Evolutionary conservation across 1,284 basidiomycete genomes (phyloP), one percentile per base, ranked within the genome.

Genomic region (Cystobasidium pallidum): DNA sequence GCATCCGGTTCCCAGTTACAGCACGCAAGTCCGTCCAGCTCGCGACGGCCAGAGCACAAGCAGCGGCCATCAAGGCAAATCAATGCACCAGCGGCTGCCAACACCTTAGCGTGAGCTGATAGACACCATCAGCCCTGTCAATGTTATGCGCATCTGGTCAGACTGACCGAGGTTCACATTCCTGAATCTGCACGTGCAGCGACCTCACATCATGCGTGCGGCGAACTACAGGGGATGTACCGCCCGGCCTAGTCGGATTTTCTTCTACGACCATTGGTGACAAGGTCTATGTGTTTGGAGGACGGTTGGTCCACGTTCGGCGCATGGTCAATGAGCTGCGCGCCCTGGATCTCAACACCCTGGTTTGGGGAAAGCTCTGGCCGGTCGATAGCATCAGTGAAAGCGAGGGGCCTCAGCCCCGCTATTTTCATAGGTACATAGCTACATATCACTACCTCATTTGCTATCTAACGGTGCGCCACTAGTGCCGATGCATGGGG

Each of bases 401-500:
- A 30, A 32, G 55, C 21, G 51, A 54, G 34, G 73, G 73, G 26
- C 75, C 74, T 17, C 70, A 63, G 64, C 74, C 82, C 64, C 82
- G 85, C 0, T 88, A 89, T 62, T 88, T 89, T 77, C 85, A 88
- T 34, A 71, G 68, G 68, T 71, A 39, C 17, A 59, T 24, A 3
- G 24, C 3, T 21, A 15, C 24, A 32, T 13, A 15, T 11, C n/a
- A 13, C 28, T 47, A 15, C 7, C 15, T 47, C n/a, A 1, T 52
- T 10, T 8, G 2, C 15, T 51, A 24, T 28, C 62, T 65, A 24
- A 49, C 62, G 41, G 10, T 10, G 41, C 86, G 92, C 80, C 95
- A 92, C 95, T 81, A 92, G 91, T 73, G 88, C 92, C 30, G 93
- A 96, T 81, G 83, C 88, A 62, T 95, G 91, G 89, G 81, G 90